Conservation (phyloP, 176 grass and related monocot genomes). For the Panicum miliaceum region DNA sequence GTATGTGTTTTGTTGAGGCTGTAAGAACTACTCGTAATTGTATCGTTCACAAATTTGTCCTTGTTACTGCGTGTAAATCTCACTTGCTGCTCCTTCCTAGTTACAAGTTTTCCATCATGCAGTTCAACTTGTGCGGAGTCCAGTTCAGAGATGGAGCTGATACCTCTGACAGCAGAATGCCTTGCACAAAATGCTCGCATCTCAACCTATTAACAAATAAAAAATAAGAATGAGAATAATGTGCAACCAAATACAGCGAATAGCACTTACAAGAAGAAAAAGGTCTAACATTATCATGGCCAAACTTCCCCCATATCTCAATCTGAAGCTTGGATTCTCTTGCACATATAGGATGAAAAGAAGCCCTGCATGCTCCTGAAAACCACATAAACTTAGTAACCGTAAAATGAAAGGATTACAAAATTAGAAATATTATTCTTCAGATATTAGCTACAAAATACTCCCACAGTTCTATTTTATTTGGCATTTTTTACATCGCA, state of each 20-base stretch:
- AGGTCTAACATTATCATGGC: constrained; percentile 74
- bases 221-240: constrained; percentile 34
- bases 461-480: background rate
- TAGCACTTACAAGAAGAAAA: constrained; percentile 41
- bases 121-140: constrained; percentile 39
- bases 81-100: constrained; percentile 65
- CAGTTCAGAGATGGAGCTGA: constrained; percentile 37
- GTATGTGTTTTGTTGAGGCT: constrained; percentile 52
- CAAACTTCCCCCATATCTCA: constrained; percentile 97
- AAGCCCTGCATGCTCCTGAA: constrained; percentile 91
- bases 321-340: constrained; percentile 88
- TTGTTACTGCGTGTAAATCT: constrained; percentile 80
- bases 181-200: constrained; percentile 90
- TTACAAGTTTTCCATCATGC: constrained; percentile 40
- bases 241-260: constrained; percentile 35
- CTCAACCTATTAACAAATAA: constrained; percentile 72
- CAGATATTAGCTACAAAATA: constrained; percentile 30
- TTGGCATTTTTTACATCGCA: background rate
- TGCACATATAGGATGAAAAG: constrained; percentile 96
- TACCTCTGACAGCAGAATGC: constrained; percentile 60
- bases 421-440: background rate
- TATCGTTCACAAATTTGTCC: constrained; percentile 49
- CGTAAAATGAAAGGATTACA: background rate
- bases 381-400: constrained; percentile 28
- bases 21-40: constrained; percentile 43